Conservation (phyloP, 768 basidiomycete species). For the Antrodiella citrinella region DNA sequence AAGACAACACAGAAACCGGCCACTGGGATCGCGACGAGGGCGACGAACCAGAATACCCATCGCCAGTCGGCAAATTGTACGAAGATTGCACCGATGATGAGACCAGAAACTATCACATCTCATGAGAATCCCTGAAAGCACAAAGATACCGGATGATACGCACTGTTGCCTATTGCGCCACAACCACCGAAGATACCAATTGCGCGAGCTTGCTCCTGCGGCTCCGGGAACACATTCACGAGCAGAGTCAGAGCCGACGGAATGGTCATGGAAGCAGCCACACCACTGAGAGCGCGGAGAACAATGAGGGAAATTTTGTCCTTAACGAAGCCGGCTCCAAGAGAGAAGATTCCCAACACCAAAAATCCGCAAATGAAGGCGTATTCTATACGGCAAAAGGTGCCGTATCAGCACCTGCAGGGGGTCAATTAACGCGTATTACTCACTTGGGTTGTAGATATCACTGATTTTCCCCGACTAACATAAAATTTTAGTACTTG, state of each 20-base stretch:
- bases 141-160: not conserved
- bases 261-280: conserved; percentile 36
- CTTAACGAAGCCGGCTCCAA: conserved; percentile 24
- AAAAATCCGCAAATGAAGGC: conserved; percentile 22
- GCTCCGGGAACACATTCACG: conserved; percentile 38
- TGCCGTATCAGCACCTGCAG: not conserved
- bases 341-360: conserved; percentile 21
- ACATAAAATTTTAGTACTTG: no score
- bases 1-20: conserved; percentile 22
- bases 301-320: conserved; percentile 25
- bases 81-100: conserved; percentile 30
- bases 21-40: conserved; percentile 29
- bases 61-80: conserved; percentile 29
- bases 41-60: conserved; percentile 41
- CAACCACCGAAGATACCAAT: conserved; percentile 37
- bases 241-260: conserved; percentile 35
- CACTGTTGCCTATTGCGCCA: conserved; percentile 36
- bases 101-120: conserved; percentile 19
- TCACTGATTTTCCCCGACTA: conserved; percentile 22
- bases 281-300: conserved; percentile 24
- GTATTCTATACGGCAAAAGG: conserved; percentile 14
- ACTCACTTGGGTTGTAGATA: conserved; percentile 23
- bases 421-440: conserved; percentile 7
- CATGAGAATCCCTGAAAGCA: not conserved
- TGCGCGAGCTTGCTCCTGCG: conserved; percentile 33